phyloP scores from a whole-genome alignment of 2,329 filamentous ascomycete genomes.

The Beauveria bassiana region DNA sequence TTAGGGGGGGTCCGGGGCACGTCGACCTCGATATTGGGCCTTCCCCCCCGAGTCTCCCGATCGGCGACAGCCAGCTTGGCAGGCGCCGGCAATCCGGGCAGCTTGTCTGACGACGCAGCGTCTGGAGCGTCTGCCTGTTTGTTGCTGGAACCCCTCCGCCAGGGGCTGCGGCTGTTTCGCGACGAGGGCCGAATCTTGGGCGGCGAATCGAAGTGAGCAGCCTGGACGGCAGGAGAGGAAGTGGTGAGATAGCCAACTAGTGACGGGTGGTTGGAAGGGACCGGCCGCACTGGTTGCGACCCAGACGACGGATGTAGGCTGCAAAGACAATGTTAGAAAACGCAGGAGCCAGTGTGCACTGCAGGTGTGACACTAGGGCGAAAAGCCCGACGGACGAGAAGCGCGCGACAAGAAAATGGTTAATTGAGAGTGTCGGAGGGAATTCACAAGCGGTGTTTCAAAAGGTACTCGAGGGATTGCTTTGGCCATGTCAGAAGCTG shows the following conservation, averaged over 20 bases:
- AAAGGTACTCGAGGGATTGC: not conserved
- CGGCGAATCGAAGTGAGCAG: slow-evolving; percentile 34
- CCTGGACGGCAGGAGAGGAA: slow-evolving; percentile 59
- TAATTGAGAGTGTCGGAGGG: slow-evolving; percentile 15
- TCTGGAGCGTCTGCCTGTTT: slow-evolving; percentile 15
- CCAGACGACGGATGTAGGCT: slow-evolving; percentile 7
- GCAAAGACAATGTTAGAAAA: slow-evolving; percentile 11
- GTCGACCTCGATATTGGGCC: slow-evolving; percentile 24
- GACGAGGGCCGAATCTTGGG: slow-evolving; percentile 13
- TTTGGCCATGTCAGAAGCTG: slow-evolving; percentile 3
- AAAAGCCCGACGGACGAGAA: not conserved
- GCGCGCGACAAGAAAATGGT: not conserved
- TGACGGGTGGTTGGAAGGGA: slow-evolving; percentile 52
- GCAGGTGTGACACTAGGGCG: not conserved
- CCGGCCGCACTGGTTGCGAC: slow-evolving; percentile 28
- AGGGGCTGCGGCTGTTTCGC: slow-evolving; percentile 7
- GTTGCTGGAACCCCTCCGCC: slow-evolving; percentile 10
- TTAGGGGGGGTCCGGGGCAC: slow-evolving; percentile 40
- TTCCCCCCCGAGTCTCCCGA: slow-evolving; percentile 19
- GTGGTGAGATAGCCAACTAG: slow-evolving; percentile 61
- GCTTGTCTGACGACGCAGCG: slow-evolving; percentile 15
- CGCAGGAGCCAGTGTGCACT: slow-evolving; percentile 9
- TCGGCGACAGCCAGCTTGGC: slow-evolving; percentile 23
- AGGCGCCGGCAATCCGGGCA: slow-evolving; percentile 23
- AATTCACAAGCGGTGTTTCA: slow-evolving; percentile 13